These are phyloP conservation scores for Pichia sp. DNA, from an alignment of 1,139 yeast genomes.

Conservation along the genomic window DNA sequence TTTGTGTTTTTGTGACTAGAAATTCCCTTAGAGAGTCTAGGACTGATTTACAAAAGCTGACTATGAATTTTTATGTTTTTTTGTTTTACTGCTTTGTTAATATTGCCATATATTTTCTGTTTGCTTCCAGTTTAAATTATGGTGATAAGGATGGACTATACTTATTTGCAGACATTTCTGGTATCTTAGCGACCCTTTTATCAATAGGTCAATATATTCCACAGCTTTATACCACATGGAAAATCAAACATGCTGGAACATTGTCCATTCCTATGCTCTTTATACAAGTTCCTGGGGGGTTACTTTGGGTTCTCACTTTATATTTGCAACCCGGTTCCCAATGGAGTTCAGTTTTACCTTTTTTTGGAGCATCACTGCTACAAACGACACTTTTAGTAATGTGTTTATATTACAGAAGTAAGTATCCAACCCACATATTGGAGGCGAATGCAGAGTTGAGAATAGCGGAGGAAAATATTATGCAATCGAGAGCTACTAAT, in stretches of 20 bases:
- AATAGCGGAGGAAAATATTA: slow-evolving; percentile 21
- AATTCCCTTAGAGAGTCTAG: slow-evolving; percentile 41
- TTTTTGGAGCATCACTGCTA: slow-evolving; percentile 60
- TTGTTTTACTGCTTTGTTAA: slow-evolving; percentile 21
- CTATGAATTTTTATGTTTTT: slow-evolving; percentile 32
- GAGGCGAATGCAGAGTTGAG: slow-evolving; percentile 27
- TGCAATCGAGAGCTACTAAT: background rate
- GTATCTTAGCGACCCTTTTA: slow-evolving; percentile 52
- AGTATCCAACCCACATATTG: slow-evolving; percentile 18
- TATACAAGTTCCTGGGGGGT: slow-evolving; percentile 88
- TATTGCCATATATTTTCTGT: slow-evolving; percentile 19
- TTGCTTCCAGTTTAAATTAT: slow-evolving; percentile 15
- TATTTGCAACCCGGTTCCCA: slow-evolving; percentile 67
- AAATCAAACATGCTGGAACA: slow-evolving; percentile 71
- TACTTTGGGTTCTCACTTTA: slow-evolving; percentile 63
- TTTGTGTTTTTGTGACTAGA: slow-evolving; percentile 44
- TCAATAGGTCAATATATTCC: slow-evolving; percentile 75
- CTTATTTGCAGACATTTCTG: slow-evolving; percentile 52
- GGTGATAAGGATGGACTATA: slow-evolving; percentile 9
- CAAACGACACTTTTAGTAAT: slow-evolving; percentile 50
- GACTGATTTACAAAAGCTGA: slow-evolving; percentile 38
- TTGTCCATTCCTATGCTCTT: slow-evolving; percentile 77
- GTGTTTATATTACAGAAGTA: slow-evolving; percentile 41
- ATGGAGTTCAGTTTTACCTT: slow-evolving; percentile 87
- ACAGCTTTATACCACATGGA: slow-evolving; percentile 65